These are phyloP conservation scores for Borovskyia barvae DNA, from an alignment of 208 protist species.

Conservation along the genomic window DNA sequence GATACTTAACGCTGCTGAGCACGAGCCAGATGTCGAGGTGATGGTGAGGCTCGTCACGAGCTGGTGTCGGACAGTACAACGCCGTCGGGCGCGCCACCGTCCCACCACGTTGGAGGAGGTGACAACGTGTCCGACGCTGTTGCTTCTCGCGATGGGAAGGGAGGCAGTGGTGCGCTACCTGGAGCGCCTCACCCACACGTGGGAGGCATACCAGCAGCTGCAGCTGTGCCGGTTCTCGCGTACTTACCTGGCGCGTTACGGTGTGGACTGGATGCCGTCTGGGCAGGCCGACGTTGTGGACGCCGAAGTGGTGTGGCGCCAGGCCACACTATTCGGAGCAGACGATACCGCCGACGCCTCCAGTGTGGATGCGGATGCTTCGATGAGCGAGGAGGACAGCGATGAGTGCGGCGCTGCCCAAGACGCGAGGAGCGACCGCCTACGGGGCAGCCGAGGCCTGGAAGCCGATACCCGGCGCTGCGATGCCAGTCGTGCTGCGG, in stretches of 20 bases:
- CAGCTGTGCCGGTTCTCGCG: conserved; percentile 62
- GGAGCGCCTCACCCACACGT: conserved; percentile 51
- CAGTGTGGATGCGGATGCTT: no score
- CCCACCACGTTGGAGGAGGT: no score
- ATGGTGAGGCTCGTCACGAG: conserved; percentile 42
- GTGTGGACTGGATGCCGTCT: no score
- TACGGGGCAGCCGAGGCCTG: no score
- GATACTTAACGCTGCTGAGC: conserved; percentile 52
- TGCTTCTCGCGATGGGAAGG: conserved; percentile 43
- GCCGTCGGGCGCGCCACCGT: conserved; percentile 8
- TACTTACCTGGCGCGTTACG: conserved; percentile 49
- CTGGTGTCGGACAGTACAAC: conserved; percentile 39
- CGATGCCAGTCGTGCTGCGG: no score
- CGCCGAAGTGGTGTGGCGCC: no score
- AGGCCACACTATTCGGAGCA: no score
- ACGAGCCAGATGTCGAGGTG: conserved; percentile 58
- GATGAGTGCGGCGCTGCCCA: not conserved
- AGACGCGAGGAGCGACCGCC: not conserved
- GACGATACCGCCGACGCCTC: no score
- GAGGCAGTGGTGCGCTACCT: conserved; percentile 41
- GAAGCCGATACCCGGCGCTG: no score
- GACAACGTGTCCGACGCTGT: no score
- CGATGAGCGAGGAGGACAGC: not conserved
- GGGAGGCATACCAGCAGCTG: conserved; percentile 49
- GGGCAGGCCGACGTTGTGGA: no score